Percentiles rank a stretch among this genome's conserved stretches.
Conservation (phyloP, 306 rosid genomes). For the Dalbergia oliveri region DNA sequence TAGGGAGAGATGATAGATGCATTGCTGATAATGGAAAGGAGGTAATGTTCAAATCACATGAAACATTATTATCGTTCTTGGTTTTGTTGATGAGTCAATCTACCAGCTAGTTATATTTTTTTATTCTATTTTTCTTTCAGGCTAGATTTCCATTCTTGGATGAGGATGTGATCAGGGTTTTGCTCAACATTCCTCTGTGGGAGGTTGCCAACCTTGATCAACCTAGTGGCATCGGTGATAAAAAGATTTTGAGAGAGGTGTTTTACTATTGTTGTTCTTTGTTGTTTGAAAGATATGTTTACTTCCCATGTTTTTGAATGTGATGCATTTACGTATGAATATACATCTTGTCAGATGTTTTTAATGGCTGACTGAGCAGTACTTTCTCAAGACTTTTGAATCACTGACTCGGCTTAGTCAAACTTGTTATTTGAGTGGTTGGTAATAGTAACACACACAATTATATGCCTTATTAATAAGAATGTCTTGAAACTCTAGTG, state of each 20-base stretch:
- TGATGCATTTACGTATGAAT: not conserved
- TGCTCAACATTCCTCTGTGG: slow-evolving; percentile 87
- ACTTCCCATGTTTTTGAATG: slow-evolving; percentile 11
- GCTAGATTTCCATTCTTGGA: slow-evolving; percentile 98
- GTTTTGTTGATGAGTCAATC: not conserved
- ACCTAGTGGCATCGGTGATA: slow-evolving; percentile 91
- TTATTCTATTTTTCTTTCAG: slow-evolving; percentile 50
- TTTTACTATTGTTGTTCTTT: slow-evolving; percentile 32
- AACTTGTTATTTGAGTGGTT: slow-evolving; percentile 32
- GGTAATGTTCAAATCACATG: slow-evolving; percentile 59
- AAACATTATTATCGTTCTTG: slow-evolving; percentile 15
- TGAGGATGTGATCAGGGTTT: slow-evolving; percentile 79
- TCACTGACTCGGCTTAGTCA: slow-evolving; percentile 23
- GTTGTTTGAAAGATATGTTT: slow-evolving; percentile 29
- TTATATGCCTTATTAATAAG: not conserved
- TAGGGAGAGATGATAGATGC: slow-evolving; percentile 97
- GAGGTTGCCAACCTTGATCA: slow-evolving; percentile 88
- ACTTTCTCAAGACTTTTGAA: not conserved
- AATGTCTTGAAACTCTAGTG: slow-evolving; percentile 12
- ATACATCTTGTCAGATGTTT: slow-evolving; percentile 35
- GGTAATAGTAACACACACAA: slow-evolving; percentile 7
- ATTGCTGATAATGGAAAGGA: slow-evolving; percentile 95
- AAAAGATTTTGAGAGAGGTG: slow-evolving; percentile 92
- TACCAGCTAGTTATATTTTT: slow-evolving; percentile 11
- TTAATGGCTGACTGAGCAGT: slow-evolving; percentile 9